Evolutionary conservation across 164 flowering plant genomes (phyloP), one percentile per base, ranked within the genome.

Genomic region (Macadamia integrifolia): DNA sequence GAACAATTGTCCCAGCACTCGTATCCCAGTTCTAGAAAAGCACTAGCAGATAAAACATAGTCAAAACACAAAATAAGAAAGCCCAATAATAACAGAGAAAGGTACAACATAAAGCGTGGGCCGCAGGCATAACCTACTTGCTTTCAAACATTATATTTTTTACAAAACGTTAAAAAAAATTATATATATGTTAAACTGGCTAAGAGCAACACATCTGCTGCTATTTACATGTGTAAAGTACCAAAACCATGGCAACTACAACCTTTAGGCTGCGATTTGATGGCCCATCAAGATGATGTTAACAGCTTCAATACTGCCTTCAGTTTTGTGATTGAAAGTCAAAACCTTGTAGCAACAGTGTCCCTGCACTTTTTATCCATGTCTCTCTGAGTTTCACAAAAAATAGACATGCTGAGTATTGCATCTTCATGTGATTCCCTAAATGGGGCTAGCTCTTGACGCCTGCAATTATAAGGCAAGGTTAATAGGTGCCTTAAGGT

Each of bases 381-480:
- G 5, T 35, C 5, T 35, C 5, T 31, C 52, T 52, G 48, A 48
- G 6, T 32, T 60, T 32, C 35, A 49, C 58, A 12, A 1, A 61
- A 68, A 62, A 23, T 60, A 60, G 50, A n/a, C 58, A 55, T 35
- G 48, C 35, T 35, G 40, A 0, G 58, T 40, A 32, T 53, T 15
- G 57, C 60, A 56, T 65, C 60, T 65, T 12, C 11, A 32, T 32
- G 59, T 15, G n/a, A 9, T 18, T 4, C 28, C 28, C 56, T 65
- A 74, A 60, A 74, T 74, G 53, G 77, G 77, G 31, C 77, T 74
- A 44, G 69, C 77, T 74, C 66, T 74, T 60, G 66, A 61, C 1
- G 35, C 77, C 77, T 74, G 73, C 77, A 65, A 71, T 35, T 30
- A 63, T 15, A 69, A 58, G 6, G 17, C 11, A 40, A 68, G 29